Evolutionary conservation across 164 flowering plant species (phyloP).

Genomic region (Malania oleifera): DNA sequence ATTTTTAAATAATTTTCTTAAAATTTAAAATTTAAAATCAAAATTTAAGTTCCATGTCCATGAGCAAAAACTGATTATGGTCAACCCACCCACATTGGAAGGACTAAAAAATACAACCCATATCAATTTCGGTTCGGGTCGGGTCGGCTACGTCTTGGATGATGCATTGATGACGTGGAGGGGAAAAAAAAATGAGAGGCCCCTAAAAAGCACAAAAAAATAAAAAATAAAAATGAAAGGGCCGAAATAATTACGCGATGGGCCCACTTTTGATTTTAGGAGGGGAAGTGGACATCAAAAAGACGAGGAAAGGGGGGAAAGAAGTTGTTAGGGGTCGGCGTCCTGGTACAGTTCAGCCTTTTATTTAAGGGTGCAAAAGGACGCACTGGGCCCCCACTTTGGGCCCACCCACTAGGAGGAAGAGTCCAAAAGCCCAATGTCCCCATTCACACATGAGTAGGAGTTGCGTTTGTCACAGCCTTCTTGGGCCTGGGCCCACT

Average conservation of each 20-base stretch:
- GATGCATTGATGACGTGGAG: conserved; percentile 22
- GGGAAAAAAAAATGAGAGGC: conserved; percentile 6
- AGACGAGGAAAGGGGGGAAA: neutral
- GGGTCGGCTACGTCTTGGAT: too few relatives aligned
- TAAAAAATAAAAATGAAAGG: conserved; percentile 1
- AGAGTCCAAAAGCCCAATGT: conserved; percentile 12
- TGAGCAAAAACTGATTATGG: too few relatives aligned
- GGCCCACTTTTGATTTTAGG: conserved; percentile 21
- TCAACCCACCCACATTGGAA: too few relatives aligned
- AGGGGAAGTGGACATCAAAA: conserved; percentile 5
- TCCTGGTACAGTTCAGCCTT: conserved; percentile 8
- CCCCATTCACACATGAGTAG: neutral
- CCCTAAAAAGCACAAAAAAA: conserved; percentile 1
- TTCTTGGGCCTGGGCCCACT: too few relatives aligned
- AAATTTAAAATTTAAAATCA: too few relatives aligned
- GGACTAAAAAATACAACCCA: too few relatives aligned
- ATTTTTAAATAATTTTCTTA: too few relatives aligned
- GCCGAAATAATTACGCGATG: conserved; percentile 21
- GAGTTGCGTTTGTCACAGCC: too few relatives aligned
- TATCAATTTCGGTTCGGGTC: too few relatives aligned
- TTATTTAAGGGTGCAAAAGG: conserved; percentile 3
- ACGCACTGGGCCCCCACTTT: neutral
- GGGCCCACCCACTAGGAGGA: conserved; percentile 12
- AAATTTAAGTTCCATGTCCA: too few relatives aligned
- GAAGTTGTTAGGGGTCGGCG: conserved; percentile 31